Evolutionary conservation across 306 rosid species (phyloP), one percentile per base, ranked within the genome.

Genomic region (Trifolium repens): DNA sequence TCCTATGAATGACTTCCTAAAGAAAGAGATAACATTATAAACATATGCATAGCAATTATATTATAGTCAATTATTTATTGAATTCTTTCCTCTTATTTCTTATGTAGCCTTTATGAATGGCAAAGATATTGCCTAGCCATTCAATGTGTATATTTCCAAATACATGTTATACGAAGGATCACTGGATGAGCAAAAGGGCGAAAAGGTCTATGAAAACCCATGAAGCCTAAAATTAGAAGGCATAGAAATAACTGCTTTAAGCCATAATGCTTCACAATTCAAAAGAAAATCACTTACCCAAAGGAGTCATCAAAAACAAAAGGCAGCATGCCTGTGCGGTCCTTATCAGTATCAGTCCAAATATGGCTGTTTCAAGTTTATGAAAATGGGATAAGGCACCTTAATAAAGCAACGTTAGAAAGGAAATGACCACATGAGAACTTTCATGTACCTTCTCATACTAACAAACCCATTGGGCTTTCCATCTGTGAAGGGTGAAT

Each of bases 311-410:
- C 91, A 78, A 94, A 94, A 81, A 94, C 98, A 86, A 94, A 94
- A 59, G 96, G 98, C 73, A 94, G 94, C 98, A 91, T 94, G 76
- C 98, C 98, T 69, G 91, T 70, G 53, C 97, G 97, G 63, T 94
- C 66, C 40, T 86, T 91, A 69, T 91, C 98, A 50, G 96, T 91
- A 80, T 94, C 98, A 10, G 93, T 94, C 97, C 98, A 94, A 73
- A 91, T 88, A 13, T 94, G 97, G 79, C 98, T 94, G 88, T 81
- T 81, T 67, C 70, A 81, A 72, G 59, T 64, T 72, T 24, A 71
- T 40, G 70, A 76, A 49, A 80, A 72, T 73, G 40, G 66, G 75
- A 66, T 73, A 11, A 40, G 59, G 73, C 55, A 59, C 27, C 75
- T 62, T 43, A 70, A 42, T 35, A 57, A 75, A 74, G 84, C 49